These are phyloP conservation scores for Lentinus tigrinus DNA, from an alignment of 768 basidiomycete species.

Conservation along the genomic window DNA sequence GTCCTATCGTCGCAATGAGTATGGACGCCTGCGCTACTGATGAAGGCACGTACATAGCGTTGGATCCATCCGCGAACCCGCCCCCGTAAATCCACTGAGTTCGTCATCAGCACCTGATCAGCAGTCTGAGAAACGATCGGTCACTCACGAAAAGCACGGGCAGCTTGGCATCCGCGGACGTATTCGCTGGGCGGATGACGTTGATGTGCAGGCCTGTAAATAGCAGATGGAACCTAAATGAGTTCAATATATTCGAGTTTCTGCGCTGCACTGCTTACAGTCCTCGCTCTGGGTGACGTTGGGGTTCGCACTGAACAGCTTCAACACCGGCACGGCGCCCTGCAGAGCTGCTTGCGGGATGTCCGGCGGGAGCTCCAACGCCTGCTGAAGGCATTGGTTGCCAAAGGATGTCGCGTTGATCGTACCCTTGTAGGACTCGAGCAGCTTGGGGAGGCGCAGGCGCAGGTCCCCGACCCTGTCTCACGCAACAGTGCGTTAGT, in stretches of 20 bases:
- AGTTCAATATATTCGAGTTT: too few relatives aligned
- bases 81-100: neutral
- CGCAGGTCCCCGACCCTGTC: slow-evolving; percentile 10
- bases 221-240: neutral
- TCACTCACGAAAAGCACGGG: slow-evolving; percentile 21
- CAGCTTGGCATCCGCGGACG: neutral
- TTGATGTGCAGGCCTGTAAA: slow-evolving; percentile 19
- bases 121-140: too few relatives aligned
- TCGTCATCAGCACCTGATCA: neutral
- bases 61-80: neutral
- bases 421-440: neutral
- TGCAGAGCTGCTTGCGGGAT: neutral
- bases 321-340: neutral
- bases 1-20: neutral
- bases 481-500: neutral
- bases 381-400: slow-evolving; percentile 10
- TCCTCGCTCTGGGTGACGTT: neutral
- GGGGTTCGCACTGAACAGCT: neutral
- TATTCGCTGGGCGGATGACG: slow-evolving; percentile 8
- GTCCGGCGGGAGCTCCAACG: neutral
- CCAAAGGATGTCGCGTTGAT: slow-evolving; percentile 16
- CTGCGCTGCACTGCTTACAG: too few relatives aligned
- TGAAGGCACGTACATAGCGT: neutral
- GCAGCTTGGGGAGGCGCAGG: slow-evolving; percentile 16
- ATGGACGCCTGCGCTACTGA: too few relatives aligned